Conservation (phyloP, 2,329 filamentous ascomycete species). For the Zalaria obscura region DNA sequence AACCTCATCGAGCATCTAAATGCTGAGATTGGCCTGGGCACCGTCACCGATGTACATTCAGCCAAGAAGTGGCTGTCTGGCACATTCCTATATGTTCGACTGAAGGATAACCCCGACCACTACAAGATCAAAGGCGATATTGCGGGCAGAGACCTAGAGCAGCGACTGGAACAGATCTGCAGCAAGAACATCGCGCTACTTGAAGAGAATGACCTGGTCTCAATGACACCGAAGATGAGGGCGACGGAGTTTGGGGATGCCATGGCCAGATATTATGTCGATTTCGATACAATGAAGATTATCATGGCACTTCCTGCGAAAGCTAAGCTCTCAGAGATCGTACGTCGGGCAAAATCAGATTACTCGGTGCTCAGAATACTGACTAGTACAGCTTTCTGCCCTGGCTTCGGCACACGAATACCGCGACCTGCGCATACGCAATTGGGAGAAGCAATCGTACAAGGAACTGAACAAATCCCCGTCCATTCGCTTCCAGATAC, state of each 20-base stretch:
- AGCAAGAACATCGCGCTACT: conserved; percentile 53
- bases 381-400: conserved; percentile 41
- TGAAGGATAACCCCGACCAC: conserved; percentile 54
- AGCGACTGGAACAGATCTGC: conserved; percentile 56
- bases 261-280: conserved; percentile 73
- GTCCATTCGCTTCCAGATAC: conserved; percentile 57
- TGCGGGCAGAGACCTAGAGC: conserved; percentile 39
- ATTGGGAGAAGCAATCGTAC: conserved; percentile 54
- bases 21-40: conserved; percentile 66
- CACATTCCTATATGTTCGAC: conserved; percentile 64
- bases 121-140: conserved; percentile 50
- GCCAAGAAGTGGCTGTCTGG: conserved; percentile 63
- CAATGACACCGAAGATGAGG: conserved; percentile 32
- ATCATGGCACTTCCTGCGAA: conserved; percentile 49
- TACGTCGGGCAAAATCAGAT: conserved; percentile 32
- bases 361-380: neutral
- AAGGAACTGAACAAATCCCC: conserved; percentile 57
- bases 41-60: conserved; percentile 47
- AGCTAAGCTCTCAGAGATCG: conserved; percentile 52
- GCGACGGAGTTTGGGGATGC: conserved; percentile 62
- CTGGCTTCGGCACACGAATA: conserved; percentile 61
- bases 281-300: conserved; percentile 64
- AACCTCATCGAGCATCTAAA: conserved; percentile 76
- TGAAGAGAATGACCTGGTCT: conserved; percentile 44
- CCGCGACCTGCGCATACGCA: conserved; percentile 54